phyloP scores from a whole-genome alignment of 2,329 filamentous ascomycete genomes.

The Dactylellina cionopaga region DNA sequence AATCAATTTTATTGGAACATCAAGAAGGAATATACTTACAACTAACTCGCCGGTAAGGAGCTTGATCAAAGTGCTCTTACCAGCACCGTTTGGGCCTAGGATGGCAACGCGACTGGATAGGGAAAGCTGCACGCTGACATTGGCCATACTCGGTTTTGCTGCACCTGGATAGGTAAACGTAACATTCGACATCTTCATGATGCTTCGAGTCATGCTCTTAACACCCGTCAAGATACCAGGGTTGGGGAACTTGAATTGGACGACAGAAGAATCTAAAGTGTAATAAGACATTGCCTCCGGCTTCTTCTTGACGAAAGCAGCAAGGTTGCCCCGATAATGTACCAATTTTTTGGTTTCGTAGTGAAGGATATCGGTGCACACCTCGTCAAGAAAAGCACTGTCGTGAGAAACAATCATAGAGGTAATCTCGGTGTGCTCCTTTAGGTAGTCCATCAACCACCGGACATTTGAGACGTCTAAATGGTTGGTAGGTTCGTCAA shows the following conservation, averaged over 20 bases:
- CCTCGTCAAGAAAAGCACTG: conserved; percentile 94
- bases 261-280: conserved; percentile 84
- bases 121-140: conserved; percentile 86
- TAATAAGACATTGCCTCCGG: conserved; percentile 99
- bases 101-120: conserved; percentile 94
- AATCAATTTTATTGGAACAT: background rate
- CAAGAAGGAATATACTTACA: conserved; percentile 6
- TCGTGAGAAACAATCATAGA: conserved; percentile 98
- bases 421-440: conserved; percentile 94
- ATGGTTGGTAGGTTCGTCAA: conserved; percentile 99
- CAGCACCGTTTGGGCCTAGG: conserved; percentile 96
- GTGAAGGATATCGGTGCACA: conserved; percentile 98
- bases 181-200: conserved; percentile 92
- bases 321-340: conserved; percentile 83
- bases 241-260: conserved; percentile 97
- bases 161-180: conserved; percentile 93
- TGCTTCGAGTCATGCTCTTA: conserved; percentile 92
- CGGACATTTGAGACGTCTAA: conserved; percentile 95
- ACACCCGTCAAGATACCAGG: conserved; percentile 94
- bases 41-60: conserved; percentile 91
- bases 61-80: conserved; percentile 98
- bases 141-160: conserved; percentile 83
- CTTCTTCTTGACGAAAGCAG: conserved; percentile 84
- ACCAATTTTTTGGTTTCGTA: conserved; percentile 98
- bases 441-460: conserved; percentile 95